Evolutionary conservation across 768 basidiomycete genomes (phyloP), one percentile per base, ranked within the genome.

Genomic region (Lyophyllum semitale): DNA sequence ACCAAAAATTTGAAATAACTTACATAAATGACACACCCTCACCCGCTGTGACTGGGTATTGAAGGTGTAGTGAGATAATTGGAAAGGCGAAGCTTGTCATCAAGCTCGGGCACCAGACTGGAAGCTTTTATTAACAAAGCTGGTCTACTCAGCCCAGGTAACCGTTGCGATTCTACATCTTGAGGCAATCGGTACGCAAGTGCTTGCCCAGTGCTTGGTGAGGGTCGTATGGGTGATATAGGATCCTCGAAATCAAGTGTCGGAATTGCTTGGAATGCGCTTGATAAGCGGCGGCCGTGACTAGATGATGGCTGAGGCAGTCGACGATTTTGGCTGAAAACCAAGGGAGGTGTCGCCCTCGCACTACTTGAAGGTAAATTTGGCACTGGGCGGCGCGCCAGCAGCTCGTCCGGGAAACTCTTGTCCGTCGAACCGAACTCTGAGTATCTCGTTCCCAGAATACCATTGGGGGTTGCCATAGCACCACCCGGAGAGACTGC

Each of bases 381-480:
- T 3, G 46, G 38, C n/a, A 49, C 29, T 22, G 23, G 18, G 13
- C 38, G 58, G 8, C 45, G 58, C 11, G 41, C 47, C n/a, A 46
- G 20, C 25, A 52, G n/a, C n/a, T 47, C 51, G 33, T 50, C 53
- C 27, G 53, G 17, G 29, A 27, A 26, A 23, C 49, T 51, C 20
- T 2, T 35, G 35, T 23, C 40, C 37, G n/a, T 9, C 4, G 18
- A 11, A 23, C 11, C 8, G 18, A 53, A 18, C 22, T 50, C 38
- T n/a, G 48, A 25, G 23, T 32, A 25, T 25, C 23, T 27, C 23
- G n/a, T 25, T 33, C n/a, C 29, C 33, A 17, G 15, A 26, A 44
- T 59, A 25, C 69, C 71, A 29, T 67, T 70, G 6, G 71, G 69
- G 12, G 71, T 66, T 57, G 61, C 61, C 11, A 66, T 63, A n/a